Base-by-base conservation (phyloP, 345 rosid species). In the Noccaea bulbosa region DNA sequence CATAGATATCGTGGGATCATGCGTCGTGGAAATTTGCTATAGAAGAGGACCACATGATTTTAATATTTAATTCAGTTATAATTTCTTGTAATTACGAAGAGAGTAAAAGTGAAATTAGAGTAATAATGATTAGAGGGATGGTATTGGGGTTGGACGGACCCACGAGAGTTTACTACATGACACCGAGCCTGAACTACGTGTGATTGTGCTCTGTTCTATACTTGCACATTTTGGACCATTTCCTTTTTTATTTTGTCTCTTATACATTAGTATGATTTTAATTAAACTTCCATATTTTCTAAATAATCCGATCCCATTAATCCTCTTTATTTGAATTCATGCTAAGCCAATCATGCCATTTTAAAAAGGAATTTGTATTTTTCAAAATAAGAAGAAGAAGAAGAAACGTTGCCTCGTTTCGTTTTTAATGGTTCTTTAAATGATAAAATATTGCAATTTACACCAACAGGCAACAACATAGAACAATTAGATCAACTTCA, bases 131-230 rank as follows among this genome's bases (percentile, higher is more conserved):
- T 51, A 74, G 72, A 5, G 68, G 67, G 55, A 35, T 48, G 68
- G 73, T 67, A 17, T 10, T 11, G 56, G 54, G 35, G 35, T 34
- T 35, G 73, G 20, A 57, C 61, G 62, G 62, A 24, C 55, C 67
- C 62, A 51, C 55, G 34, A 7, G 5, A 48, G 55, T 22, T 43
- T 57, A 74, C 69, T 67, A 74, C 50, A 53, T 11, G 73, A 74
- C 78, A 74, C 69, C 56, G 69, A 69, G 46, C 63, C 78, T 60
- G 69, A 59, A 74, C 62, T 74, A 74, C 67, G 62, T 74, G 69
- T 67, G 68, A 74, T 67, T 74, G 73, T 73, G 72, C 62, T 67
- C 78, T 74, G 73, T 74, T 74, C 73, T 22, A 14, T 50, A 43
- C 68, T 66, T 59, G 34, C 62, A 67, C 62, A 34, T 33, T 51